Evolutionary conservation across 495 filamentous ascomycete genomes (phyloP), one percentile per base, ranked within the genome.

Genomic region (Diplogelasinospora grovesii): DNA sequence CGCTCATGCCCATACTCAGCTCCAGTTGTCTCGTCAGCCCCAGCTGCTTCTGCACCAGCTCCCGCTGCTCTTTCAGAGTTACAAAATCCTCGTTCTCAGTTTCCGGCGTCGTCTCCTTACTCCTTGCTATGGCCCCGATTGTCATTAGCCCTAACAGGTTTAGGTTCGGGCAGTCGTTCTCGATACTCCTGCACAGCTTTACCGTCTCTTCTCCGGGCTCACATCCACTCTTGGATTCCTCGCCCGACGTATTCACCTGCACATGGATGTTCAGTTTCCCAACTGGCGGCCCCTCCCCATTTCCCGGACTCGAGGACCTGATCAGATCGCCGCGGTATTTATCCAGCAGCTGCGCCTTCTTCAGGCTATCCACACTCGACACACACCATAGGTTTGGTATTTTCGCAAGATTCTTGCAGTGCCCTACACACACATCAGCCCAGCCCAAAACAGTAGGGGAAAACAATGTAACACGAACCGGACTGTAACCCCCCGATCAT

Each of bases 241-340:
- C 92, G 33, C 87, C 86, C 0, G 86, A 93, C 0, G 92, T 98
- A 61, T 98, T 98, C 38, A 97, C 78, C 63, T 98, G 92, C 18
- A 98, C 79, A 60, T 86, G 89, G 30, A 97, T 66, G 46, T 83
- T 72, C 40, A 96, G 63, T 36, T 68, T 71, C n/a, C 48, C 29
- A 14, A 59, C 46, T 8, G 54, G 32, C 1, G 65, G 53, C 18
- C 57, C 35, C n/a, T n/a, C n/a, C n/a, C n/a, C n/a, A n/a, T n/a
- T n/a, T n/a, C n/a, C n/a, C n/a, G n/a, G n/a, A n/a, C n/a, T n/a
- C n/a, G n/a, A n/a, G 5, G 61, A 42, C 22, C 60, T 50, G 29
- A 66, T 54, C 43, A 76, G 61, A 13, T 78, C 76, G 0, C 70
- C 71, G 43, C 92, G 79, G 29, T 85, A 81, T 45, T 85, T 85